Evolutionary conservation across 371 early-diverging fungal species (phyloP).

Genomic region (Massospora cicadina): DNA sequence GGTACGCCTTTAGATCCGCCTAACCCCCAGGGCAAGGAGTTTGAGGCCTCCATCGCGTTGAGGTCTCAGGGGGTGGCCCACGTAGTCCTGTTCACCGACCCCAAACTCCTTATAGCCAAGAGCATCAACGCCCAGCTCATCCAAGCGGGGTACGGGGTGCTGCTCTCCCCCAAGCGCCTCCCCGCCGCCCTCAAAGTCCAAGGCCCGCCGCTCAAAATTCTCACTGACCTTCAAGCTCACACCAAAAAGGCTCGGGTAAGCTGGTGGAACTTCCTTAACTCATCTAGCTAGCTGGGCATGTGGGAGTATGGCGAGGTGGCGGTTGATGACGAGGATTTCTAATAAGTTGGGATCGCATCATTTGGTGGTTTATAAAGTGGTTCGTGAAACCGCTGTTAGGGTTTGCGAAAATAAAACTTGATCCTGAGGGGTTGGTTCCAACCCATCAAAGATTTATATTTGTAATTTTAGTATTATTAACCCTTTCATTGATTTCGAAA

Average conservation of each 20-base stretch:
- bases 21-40: slow-evolving; percentile 28
- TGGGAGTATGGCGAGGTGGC: slow-evolving; percentile 83
- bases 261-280: slow-evolving; percentile 10
- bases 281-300: slow-evolving; percentile 33
- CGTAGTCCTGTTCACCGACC: slow-evolving; percentile 48
- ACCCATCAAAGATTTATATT: not conserved
- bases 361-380: no score
- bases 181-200: slow-evolving; percentile 28
- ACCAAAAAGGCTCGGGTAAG: slow-evolving; percentile 46
- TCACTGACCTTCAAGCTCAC: slow-evolving; percentile 17
- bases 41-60: slow-evolving; percentile 60
- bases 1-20: not conserved
- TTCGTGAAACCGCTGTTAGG: no score
- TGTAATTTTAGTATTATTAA: not conserved
- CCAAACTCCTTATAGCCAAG: slow-evolving; percentile 32
- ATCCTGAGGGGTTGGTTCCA: not conserved
- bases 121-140: slow-evolving; percentile 61
- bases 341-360: no score
- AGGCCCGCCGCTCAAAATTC: slow-evolving; percentile 16
- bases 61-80: slow-evolving; percentile 34
- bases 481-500: no score
- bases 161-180: slow-evolving; percentile 30
- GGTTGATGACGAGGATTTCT: slow-evolving; percentile 46
- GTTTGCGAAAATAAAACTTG: no score
- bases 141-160: slow-evolving; percentile 50